A percentile compares a stretch with the other conserved stretches of the same genome.
Conservation (phyloP, 345 rosid species). For the Bruguiera gymnorhiza region DNA sequence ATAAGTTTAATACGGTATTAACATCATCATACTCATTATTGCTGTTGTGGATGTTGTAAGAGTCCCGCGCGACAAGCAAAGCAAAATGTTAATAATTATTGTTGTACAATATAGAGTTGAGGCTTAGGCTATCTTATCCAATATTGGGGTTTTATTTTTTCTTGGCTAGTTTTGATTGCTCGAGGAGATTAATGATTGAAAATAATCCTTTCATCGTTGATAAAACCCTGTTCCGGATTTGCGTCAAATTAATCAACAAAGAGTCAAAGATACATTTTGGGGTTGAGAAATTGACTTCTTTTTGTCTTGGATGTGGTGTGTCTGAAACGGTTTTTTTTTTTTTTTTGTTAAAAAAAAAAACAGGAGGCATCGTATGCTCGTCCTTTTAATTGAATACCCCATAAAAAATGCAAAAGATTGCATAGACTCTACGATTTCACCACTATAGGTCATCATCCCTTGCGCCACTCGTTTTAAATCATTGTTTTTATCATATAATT, state of each 20-base stretch:
- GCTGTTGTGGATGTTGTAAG: neutral
- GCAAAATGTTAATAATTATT: neutral
- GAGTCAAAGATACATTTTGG: neutral
- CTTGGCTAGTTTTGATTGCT: neutral
- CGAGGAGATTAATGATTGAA: constrained; percentile 12
- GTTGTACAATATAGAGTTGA: neutral
- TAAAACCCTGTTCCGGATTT: neutral
- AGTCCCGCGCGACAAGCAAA: neutral
- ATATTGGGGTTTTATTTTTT: neutral
- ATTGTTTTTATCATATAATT: neutral
- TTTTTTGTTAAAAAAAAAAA: too few species aligned
- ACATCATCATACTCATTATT: neutral
- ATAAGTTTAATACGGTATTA: neutral
- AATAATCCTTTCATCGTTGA: constrained; percentile 13
- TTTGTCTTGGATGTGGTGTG: constrained; percentile 14
- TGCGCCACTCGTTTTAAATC: neutral
- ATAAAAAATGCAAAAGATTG: neutral
- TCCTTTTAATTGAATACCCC: neutral
- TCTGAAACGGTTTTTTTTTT: too few species aligned
- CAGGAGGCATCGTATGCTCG: constrained; percentile 13
- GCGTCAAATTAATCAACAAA: neutral
- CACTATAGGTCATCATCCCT: neutral
- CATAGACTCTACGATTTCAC: constrained; percentile 16
- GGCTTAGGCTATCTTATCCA: neutral
- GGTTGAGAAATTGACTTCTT: constrained; percentile 24